phyloP scores from a whole-genome alignment of 2,329 filamentous ascomycete species.

The Chaetomium olivaceum region DNA sequence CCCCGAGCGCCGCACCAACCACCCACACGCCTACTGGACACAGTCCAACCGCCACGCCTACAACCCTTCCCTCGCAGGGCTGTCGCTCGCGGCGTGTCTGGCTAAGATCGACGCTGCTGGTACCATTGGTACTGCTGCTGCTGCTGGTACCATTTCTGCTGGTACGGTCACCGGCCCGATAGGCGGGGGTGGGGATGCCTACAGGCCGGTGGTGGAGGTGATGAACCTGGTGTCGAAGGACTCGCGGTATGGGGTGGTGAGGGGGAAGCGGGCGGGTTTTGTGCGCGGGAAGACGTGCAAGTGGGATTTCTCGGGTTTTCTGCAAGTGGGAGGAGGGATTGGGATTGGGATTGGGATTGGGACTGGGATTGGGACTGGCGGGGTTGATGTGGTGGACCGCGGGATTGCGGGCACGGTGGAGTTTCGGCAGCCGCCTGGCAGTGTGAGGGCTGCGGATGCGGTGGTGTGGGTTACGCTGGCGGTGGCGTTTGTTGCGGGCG shows the following conservation, averaged over 20 bases:
- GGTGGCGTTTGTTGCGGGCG: slow-evolving; percentile 40
- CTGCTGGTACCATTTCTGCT: no score
- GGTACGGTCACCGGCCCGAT: slow-evolving; percentile 1
- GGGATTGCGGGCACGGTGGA: slow-evolving; percentile 39
- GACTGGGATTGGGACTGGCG: no score
- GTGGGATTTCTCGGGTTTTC: slow-evolving; percentile 42
- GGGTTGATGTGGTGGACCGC: not conserved
- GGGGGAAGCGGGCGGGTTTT: slow-evolving; percentile 29
- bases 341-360: no score
- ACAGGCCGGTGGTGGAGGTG: slow-evolving; percentile 31
- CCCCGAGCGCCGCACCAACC: slow-evolving; percentile 30
- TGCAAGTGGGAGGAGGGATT: slow-evolving; percentile 2
- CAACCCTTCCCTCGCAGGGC: slow-evolving; percentile 25
- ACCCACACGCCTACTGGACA: slow-evolving; percentile 43
- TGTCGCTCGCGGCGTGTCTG: slow-evolving; percentile 33
- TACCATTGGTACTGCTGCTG: no score
- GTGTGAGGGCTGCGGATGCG: slow-evolving; percentile 36
- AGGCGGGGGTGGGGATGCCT: not conserved
- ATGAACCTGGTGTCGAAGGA: slow-evolving; percentile 35
- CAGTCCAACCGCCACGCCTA: slow-evolving; percentile 39
- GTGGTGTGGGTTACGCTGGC: slow-evolving; percentile 39
- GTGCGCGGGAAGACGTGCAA: slow-evolving; percentile 44
- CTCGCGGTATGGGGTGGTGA: not conserved
- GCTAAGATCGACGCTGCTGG: slow-evolving; percentile 32
- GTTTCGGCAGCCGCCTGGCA: slow-evolving; percentile 42